Evolutionary conservation across 106 monocot species (phyloP), one percentile per base, ranked within the genome.

Genomic region (Ottelia alismoides): DNA sequence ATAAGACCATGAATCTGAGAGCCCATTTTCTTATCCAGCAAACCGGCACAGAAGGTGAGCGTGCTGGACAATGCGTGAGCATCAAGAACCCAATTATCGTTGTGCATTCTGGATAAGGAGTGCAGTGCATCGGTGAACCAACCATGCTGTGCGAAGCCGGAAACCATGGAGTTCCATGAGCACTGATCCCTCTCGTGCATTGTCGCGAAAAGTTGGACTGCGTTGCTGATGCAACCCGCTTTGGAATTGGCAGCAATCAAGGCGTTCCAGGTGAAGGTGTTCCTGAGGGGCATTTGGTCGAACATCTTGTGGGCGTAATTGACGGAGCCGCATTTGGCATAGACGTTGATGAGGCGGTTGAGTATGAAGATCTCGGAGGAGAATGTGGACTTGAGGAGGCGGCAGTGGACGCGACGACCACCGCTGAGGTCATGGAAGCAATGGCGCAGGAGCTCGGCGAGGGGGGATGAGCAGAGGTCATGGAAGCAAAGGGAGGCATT

Each of bases 91-190:
- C 30, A 28, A 1, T 47, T 56, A 24, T 56, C 27, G 31, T 46
- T 46, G 17, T 29, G 53, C 66, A 56, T 56, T 31, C 25, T 30
- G 29, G 47, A 47, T 55, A 66, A 31, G 16, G 30, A 16, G 23
- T 6, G 30, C 24, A 66, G n/a, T 11, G 66, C 55, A 7, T 56
- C 56, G 21, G 27, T 17, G 9, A 57, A 3, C 47, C 2, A 23
- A 55, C 49, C 56, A 31, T 56, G 55, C 66, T 56, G 56, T 5
- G 49, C 47, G 47, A 56, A 48, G 22, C 56, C 56, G 29, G 66
- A 56, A 48, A 66, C 49, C 45, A 54, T 23, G 22, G 49, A 29
- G 25, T 47, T 49, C 66, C 66, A 66, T 20, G 55, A 56, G 14
- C 43, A 54, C n/a, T 28, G 21, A 56, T 28, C 48, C 40, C 64